phyloP scores from a whole-genome alignment of 2,329 filamentous ascomycete genomes.

The Fusarium euwallaceae region DNA sequence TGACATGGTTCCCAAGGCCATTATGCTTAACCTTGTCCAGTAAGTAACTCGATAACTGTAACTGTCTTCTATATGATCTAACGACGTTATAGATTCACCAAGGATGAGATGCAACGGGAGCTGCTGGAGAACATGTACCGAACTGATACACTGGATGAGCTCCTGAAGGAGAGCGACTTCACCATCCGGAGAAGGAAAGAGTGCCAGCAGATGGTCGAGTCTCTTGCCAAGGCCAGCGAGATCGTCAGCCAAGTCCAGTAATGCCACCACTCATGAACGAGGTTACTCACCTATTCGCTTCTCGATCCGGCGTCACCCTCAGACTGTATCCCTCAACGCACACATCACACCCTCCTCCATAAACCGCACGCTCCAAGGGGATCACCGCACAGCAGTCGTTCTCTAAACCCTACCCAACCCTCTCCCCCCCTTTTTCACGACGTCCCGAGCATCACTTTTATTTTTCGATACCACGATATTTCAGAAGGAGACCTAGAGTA shows the following conservation, averaged over 20 bases:
- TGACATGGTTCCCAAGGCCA: constrained; percentile 99
- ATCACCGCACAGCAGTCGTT: constrained; percentile 23
- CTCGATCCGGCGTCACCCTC: constrained; percentile 26
- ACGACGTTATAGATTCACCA: constrained; percentile 77
- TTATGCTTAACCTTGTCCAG: constrained; percentile 97
- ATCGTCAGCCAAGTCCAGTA: constrained; percentile 88
- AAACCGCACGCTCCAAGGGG: constrained; percentile 14
- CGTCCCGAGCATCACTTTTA: constrained; percentile 40
- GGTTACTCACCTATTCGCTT: constrained; percentile 23
- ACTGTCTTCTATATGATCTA: constrained; percentile 3
- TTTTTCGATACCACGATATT: constrained; percentile 56
- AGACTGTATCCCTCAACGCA: constrained; percentile 22
- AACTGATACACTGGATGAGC: constrained; percentile 87
- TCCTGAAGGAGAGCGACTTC: constrained; percentile 98
- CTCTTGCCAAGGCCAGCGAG: constrained; percentile 87
- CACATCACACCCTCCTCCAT: constrained; percentile 21
- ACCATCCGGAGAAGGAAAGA: constrained; percentile 95
- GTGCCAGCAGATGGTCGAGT: constrained; percentile 99
- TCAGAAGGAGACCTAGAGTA: constrained; percentile 51
- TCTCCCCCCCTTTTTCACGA: constrained; percentile 14
- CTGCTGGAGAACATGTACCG: constrained; percentile 98
- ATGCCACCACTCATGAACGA: constrained; percentile 28
- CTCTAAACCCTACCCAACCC: neutral
- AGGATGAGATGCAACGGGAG: constrained; percentile 98
- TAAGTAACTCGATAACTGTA: constrained; percentile 64